A percentile compares a stretch with the other conserved stretches of the same genome.
These are phyloP conservation scores for Nepenthes gracilis DNA, from an alignment of 148 eudicot genomes.

Conservation along the genomic window DNA sequence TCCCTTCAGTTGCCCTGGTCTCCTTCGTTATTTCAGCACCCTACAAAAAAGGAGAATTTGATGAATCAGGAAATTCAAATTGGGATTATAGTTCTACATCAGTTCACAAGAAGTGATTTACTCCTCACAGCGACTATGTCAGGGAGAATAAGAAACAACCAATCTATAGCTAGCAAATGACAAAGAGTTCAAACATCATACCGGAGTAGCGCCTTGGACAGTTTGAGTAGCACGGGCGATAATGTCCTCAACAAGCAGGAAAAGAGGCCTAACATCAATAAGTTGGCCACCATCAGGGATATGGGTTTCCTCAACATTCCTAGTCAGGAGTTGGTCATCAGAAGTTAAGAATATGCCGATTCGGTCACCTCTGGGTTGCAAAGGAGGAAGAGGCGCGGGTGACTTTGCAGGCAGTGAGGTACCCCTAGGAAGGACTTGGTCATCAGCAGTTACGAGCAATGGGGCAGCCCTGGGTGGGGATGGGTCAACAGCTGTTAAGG, in stretches of 20 bases:
- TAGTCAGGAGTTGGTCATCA: conserved; percentile 11
- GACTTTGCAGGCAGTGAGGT: neutral
- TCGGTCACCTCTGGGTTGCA: neutral
- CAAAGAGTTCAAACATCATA: neutral
- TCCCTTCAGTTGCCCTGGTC: conserved; percentile 5
- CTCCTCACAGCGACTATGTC: neutral
- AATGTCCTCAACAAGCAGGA: conserved; percentile 8
- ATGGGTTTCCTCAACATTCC: conserved; percentile 11
- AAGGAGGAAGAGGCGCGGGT: neutral
- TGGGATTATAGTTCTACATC: neutral
- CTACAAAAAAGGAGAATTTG: conserved; percentile 8
- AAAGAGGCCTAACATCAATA: conserved; percentile 9
- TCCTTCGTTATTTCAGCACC: conserved; percentile 2
- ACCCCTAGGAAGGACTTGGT: neutral
- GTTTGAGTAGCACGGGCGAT: conserved; percentile 7
- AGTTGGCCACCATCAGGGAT: conserved; percentile 6
- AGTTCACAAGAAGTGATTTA: neutral
- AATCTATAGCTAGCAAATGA: neutral
- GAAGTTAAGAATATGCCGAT: conserved; percentile 4
- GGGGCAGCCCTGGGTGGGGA: neutral
- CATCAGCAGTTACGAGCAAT: neutral
- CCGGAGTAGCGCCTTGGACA: conserved; percentile 1
- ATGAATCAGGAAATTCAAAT: neutral
- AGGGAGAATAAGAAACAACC: neutral
- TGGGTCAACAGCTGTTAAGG: neutral